Base-by-base conservation (phyloP, 83 land plant species). In the Diphasiastrum complanatum region DNA sequence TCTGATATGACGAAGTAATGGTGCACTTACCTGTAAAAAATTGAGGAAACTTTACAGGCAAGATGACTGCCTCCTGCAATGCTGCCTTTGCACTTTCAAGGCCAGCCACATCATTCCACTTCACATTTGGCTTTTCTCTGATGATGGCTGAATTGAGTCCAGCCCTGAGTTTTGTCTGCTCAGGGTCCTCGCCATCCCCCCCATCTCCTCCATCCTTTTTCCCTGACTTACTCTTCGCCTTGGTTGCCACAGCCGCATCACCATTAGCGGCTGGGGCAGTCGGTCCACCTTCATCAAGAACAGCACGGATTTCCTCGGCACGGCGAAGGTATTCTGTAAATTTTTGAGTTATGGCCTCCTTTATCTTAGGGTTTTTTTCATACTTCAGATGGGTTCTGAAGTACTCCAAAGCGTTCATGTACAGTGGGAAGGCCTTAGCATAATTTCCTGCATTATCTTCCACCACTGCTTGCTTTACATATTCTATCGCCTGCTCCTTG, bases 21-120 rank as follows among this genome's bases (percentile, higher is more conserved):
- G 33, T 14, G 35, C 60, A 31, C 33, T 28, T 6, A 88, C 98
- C 98, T 48, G 97, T 95, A 55, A 95, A 95, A 68, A 95, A 95
- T 72, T 95, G 99, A 0, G 99, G 99, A 38, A 89, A 95, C 71
- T 89, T 95, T 50, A 95, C 99, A 19, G 99, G 99, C 53, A 95
- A 78, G 36, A 95, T 89, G 2, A 95, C 99, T 4, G 99, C 99
- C 71, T 95, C 99, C 70, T 95, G 99, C 69, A 95, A 47, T 4
- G 99, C 86, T 72, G 86, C 89, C 79, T 95, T 95, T 35, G 99
- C 99, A 53, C 93, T 86, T 61, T 95, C 99, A 0, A 95, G 73
- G 5, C 99, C 99, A 20, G 99, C 99, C n/a, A 95, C 99, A 52
- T 95, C 99, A 26, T 61, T 76, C 99, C 99, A 95, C 77, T 87